Conservation (phyloP, 805 yeast species). For the Sugiyamaella floridensis region DNA sequence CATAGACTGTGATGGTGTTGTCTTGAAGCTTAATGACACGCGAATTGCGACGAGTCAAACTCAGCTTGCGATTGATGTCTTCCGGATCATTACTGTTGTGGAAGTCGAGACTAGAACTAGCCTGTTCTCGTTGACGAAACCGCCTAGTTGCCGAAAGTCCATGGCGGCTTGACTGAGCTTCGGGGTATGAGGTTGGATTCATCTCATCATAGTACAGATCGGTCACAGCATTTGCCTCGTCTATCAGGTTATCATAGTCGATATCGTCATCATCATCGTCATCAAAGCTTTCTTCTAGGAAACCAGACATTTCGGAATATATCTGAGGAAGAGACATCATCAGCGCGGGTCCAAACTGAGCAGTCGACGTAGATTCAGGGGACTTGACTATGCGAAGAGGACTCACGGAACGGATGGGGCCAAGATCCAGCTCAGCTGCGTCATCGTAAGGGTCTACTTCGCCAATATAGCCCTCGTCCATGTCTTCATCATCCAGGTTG, state of each 20-base stretch:
- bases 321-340: neutral
- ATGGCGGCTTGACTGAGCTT: neutral
- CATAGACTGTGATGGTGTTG: conserved; percentile 14
- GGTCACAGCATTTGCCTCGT: conserved; percentile 46
- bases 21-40: conserved; percentile 10
- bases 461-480: conserved; percentile 30
- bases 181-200: conserved; percentile 2
- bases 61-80: neutral
- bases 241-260: conserved; percentile 39
- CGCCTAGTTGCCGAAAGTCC: neutral
- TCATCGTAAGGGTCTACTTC: conserved; percentile 12
- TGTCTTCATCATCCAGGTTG: conserved; percentile 1
- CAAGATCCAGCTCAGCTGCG: neutral
- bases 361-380: neutral
- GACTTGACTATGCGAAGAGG: conserved; percentile 1
- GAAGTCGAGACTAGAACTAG: neutral
- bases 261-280: conserved; percentile 32
- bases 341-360: neutral
- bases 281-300: conserved; percentile 23
- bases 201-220: conserved; percentile 33
- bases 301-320: neutral
- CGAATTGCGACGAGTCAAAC: conserved; percentile 10
- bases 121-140: neutral
- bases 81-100: neutral
- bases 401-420: neutral